These are phyloP conservation scores for Aspergillus piperis DNA, from an alignment of 2,329 filamentous ascomycete species.

Conservation along the genomic window DNA sequence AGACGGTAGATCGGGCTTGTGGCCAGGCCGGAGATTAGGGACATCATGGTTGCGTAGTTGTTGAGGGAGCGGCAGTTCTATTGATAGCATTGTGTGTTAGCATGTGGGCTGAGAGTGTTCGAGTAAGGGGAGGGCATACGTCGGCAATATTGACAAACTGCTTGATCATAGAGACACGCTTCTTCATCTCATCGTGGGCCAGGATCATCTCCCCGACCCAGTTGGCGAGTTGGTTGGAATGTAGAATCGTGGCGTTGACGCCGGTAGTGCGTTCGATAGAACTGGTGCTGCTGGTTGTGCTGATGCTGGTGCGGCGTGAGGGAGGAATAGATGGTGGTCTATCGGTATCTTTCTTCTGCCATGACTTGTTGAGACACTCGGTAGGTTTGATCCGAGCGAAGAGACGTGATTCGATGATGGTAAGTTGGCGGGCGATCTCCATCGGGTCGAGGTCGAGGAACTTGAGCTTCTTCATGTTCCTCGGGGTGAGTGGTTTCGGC, in stretches of 20 bases:
- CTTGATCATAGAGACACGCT: conserved; percentile 94
- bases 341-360: conserved; percentile 81
- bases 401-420: conserved; percentile 90
- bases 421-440: conserved; percentile 96
- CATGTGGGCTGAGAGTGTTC: neutral
- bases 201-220: conserved; percentile 99
- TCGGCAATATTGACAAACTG: conserved; percentile 96
- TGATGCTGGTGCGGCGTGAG: neutral
- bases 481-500: conserved; percentile 87
- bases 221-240: conserved; percentile 98
- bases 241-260: conserved; percentile 91
- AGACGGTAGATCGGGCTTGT: conserved; percentile 94
- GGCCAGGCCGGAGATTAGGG: conserved; percentile 92
- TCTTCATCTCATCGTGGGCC: conserved; percentile 90
- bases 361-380: conserved; percentile 96
- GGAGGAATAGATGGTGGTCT: neutral
- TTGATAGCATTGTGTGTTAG: conserved; percentile 1
- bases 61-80: conserved; percentile 91
- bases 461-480: conserved; percentile 99
- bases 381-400: conserved; percentile 95
- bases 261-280: conserved; percentile 73
- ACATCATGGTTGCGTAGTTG: conserved; percentile 96
- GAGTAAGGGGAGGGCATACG: conserved; percentile 51
- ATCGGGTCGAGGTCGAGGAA: conserved; percentile 95
- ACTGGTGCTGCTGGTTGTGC: conserved; percentile 56